A percentile compares a stretch with the other conserved stretches of the same genome.
Evolutionary conservation across 345 rosid genomes (phyloP).

Genomic region (Brassica juncea): DNA sequence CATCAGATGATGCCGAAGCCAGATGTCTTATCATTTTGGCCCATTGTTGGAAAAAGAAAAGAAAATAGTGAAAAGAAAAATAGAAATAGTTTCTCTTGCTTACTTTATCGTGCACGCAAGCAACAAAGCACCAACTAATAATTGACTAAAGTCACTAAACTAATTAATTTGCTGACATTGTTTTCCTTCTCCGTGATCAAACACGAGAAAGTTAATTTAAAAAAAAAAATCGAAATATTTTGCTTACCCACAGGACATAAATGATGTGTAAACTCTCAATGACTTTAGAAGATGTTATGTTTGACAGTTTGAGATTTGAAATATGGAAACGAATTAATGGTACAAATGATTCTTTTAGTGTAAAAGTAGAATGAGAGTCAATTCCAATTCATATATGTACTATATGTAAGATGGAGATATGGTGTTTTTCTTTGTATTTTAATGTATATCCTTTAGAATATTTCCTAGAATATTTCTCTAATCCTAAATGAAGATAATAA

Average conservation of each 20-base stretch:
- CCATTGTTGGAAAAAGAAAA: background rate
- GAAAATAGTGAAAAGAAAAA: background rate
- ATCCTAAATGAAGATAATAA: background rate
- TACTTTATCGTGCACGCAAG: slow-evolving; percentile 46
- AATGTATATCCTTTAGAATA: background rate
- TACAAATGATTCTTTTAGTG: background rate
- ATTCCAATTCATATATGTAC: background rate
- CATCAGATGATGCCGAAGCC: background rate
- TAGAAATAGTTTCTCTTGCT: slow-evolving; percentile 12
- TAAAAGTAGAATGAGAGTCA: background rate
- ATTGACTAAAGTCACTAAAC: slow-evolving; percentile 49
- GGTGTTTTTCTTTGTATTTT: background rate
- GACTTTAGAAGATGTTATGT: background rate
- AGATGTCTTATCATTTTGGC: background rate
- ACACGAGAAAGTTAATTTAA: background rate
- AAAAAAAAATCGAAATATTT: background rate
- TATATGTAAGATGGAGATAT: background rate
- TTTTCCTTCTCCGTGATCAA: slow-evolving; percentile 17
- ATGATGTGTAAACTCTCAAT: background rate
- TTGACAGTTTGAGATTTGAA: background rate
- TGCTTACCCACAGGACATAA: background rate
- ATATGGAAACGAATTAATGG: background rate
- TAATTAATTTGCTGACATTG: slow-evolving; percentile 1
- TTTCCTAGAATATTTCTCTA: background rate
- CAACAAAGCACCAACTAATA: slow-evolving; percentile 40